Percentiles rank a stretch among this genome's conserved stretches.
phyloP scores from a whole-genome alignment of 495 filamentous ascomycete genomes.

The Aspergillus bertholletiae region DNA sequence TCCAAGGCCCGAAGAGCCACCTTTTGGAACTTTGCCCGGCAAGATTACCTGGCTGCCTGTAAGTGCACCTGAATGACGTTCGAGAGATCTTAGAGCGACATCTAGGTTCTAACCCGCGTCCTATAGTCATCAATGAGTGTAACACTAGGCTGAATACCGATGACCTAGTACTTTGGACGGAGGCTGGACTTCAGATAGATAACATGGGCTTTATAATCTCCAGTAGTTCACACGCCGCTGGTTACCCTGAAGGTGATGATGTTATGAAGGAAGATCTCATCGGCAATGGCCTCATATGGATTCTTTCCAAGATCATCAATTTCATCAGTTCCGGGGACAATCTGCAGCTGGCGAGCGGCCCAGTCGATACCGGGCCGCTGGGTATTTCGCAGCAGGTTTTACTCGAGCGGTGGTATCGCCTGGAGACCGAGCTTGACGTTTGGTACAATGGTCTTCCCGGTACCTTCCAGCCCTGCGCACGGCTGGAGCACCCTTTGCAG shows the following conservation, averaged over 20 bases:
- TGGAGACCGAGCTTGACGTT: constrained; percentile 52
- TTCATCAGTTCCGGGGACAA: constrained; percentile 54
- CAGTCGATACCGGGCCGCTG: constrained; percentile 34
- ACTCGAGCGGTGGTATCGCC: constrained; percentile 53
- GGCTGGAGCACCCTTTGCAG: constrained; percentile 22
- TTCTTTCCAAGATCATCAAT: constrained; percentile 60
- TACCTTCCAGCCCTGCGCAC: constrained; percentile 53
- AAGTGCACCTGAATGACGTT: constrained; percentile 22
- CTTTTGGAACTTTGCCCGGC: constrained; percentile 65
- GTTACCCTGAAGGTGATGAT: constrained; percentile 45
- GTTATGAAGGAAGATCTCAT: constrained; percentile 60
- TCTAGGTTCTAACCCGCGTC: not conserved
- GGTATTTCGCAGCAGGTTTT: constrained; percentile 51
- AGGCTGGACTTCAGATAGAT: constrained; percentile 58
- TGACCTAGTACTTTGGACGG: constrained; percentile 57
- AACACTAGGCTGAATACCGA: constrained; percentile 60
- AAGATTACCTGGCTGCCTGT: constrained; percentile 64
- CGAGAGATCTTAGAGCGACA: not conserved
- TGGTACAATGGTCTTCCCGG: constrained; percentile 58
- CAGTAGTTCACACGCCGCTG: constrained; percentile 44
- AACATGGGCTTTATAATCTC: constrained; percentile 50
- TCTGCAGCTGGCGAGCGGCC: constrained; percentile 29
- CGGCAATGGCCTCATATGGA: constrained; percentile 61
- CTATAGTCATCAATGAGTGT: constrained; percentile 55
- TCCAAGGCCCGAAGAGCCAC: constrained; percentile 56